Evolutionary conservation across 352 stramenopile species (phyloP), one percentile per base, ranked within the genome.

Genomic region (Chrysophaeum taylorii): DNA sequence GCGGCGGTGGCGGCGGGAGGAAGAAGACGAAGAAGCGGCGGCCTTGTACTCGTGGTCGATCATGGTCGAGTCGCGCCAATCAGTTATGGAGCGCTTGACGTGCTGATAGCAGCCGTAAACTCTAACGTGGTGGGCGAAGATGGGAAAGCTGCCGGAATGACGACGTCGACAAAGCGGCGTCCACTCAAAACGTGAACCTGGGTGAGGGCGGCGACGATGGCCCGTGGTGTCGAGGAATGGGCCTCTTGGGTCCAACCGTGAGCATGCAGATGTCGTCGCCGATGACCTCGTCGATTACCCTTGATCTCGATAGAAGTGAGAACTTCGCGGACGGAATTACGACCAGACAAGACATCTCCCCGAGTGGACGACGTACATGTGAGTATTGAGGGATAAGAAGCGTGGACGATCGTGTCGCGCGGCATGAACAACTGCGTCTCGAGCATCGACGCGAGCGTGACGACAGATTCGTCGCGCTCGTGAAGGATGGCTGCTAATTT

Each of bases 191-290:
- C n/a, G n/a, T n/a, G n/a, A n/a, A n/a, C n/a, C n/a, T n/a, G n/a
- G n/a, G n/a, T n/a, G n/a, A n/a, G n/a, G n/a, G n/a, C n/a, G n/a
- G n/a, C n/a, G n/a, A n/a, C n/a, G n/a, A n/a, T n/a, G n/a, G 42
- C 42, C 42, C 23, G 42, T 21, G 23, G 42, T 50, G 42, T 50
- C 42, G 42, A 21, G 15, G 42, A 50, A 15, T 15, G 42, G 15
- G 42, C 42, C 15, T 21, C 15, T 23, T 15, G 23, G 25, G 18
- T 9, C 48, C 48, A 7, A 60, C 48, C 48, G 25, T n/a, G 18
- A 60, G 25, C 18, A 31, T 60, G 25, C 48, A 60, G 48, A 60
- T 60, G 48, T 60, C 48, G 5, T 60, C 48, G 48, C 48, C 48
- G 18, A 60, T 60, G 18, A 21, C 33, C 18, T 23, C 21, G 5